Percentiles rank a stretch among this genome's conserved stretches.
These are phyloP conservation scores for Chalara sp. DNA, from an alignment of 2,329 filamentous ascomycete species.

Conservation along the genomic window DNA sequence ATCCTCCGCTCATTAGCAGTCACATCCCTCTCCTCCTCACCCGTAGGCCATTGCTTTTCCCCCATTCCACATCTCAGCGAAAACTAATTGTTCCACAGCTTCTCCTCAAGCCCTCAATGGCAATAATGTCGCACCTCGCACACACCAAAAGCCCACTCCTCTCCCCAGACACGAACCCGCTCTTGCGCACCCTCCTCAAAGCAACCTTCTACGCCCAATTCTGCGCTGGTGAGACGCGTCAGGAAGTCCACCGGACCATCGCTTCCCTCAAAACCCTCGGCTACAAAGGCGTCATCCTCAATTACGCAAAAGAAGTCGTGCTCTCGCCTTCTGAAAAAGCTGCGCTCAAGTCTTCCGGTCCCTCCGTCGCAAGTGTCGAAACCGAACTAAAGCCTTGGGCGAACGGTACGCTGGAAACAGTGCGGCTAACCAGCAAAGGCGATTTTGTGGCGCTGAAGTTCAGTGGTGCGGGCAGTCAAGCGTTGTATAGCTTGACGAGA, in stretches of 20 bases:
- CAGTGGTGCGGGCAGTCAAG: constrained; percentile 72
- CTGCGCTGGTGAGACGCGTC: constrained; percentile 70
- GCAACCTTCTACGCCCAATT: constrained; percentile 88
- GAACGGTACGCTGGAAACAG: constrained; percentile 66
- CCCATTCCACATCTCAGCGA: background rate
- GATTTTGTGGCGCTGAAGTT: constrained; percentile 58
- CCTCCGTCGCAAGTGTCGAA: constrained; percentile 40
- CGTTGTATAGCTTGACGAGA: constrained; percentile 58
- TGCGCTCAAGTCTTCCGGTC: constrained; percentile 36
- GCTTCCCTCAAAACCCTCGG: constrained; percentile 63
- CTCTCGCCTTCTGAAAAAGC: constrained; percentile 48
- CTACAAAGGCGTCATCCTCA: constrained; percentile 76
- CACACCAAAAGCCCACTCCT: constrained; percentile 60
- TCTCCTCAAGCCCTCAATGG: constrained; percentile 64
- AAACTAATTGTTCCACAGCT: constrained; percentile 28
- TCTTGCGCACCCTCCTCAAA: constrained; percentile 66
- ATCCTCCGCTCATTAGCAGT: constrained; percentile 65
- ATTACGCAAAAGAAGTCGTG: constrained; percentile 78
- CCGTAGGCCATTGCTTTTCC: constrained; percentile 16
- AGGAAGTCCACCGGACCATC: constrained; percentile 62
- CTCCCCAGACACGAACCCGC: constrained; percentile 67
- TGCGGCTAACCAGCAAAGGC: constrained; percentile 44
- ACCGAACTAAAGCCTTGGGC: constrained; percentile 66
- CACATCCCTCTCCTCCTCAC: constrained; percentile 64
- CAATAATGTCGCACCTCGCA: constrained; percentile 61